These are phyloP conservation scores for Sicyos baderoa DNA, from an alignment of 306 rosid genomes.

Conservation along the genomic window DNA sequence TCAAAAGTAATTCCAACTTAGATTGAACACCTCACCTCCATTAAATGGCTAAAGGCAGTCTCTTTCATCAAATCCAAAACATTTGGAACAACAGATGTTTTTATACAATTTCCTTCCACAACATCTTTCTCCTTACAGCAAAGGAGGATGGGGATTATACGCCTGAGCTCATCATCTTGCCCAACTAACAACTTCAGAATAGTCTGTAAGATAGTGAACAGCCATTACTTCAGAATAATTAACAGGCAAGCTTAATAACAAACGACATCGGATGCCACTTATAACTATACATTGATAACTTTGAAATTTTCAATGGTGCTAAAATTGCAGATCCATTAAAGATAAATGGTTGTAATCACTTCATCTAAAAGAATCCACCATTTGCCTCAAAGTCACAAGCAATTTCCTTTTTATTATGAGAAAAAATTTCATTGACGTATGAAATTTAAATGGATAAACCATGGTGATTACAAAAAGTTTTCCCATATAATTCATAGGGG, in stretches of 20 bases:
- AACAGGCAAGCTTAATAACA: background rate
- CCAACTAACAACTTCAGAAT: constrained; percentile 64
- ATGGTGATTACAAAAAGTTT: too few species aligned
- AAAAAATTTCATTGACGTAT: too few species aligned
- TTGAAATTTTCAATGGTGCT: background rate
- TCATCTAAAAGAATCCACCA: background rate
- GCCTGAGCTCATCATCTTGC: constrained; percentile 52
- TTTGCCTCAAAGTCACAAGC: background rate
- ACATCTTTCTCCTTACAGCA: constrained; percentile 48
- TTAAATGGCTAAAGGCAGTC: constrained; percentile 68
- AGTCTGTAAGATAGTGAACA: constrained; percentile 45
- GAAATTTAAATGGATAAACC: too few species aligned
- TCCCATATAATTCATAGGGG: too few species aligned
- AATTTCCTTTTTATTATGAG: too few species aligned
- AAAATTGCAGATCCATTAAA: background rate
- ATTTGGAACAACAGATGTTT: constrained; percentile 24
- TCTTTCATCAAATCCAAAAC: constrained; percentile 54
- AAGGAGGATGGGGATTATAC: constrained; percentile 58
- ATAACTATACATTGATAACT: background rate
- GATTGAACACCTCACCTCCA: constrained; percentile 57
- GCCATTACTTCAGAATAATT: constrained; percentile 17
- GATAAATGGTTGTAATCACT: background rate
- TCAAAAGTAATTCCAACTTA: background rate
- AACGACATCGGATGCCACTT: background rate
- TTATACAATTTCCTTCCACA: constrained; percentile 38